Percentiles rank a stretch among this genome's conserved stretches.
Evolutionary conservation across 2,329 filamentous ascomycete genomes (phyloP).

Genomic region (Plenodomus tracheiphilus): DNA sequence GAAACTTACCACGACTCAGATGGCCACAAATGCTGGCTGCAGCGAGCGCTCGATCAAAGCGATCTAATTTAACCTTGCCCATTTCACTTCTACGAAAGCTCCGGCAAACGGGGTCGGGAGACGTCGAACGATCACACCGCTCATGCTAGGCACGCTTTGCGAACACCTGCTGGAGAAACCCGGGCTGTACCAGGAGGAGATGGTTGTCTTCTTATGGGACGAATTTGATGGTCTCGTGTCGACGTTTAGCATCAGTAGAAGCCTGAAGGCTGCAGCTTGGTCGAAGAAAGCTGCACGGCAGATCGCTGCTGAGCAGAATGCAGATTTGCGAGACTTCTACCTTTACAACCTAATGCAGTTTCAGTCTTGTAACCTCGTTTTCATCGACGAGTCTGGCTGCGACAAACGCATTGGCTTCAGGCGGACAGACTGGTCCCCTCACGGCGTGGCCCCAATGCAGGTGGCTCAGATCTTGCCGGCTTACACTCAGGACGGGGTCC

Average conservation of each 20-base stretch:
- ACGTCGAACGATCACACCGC: conserved; percentile 23
- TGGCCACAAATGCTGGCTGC: conserved; percentile 21
- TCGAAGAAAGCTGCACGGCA: conserved; percentile 34
- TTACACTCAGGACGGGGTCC: conserved; percentile 17
- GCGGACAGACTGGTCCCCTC: conserved; percentile 42
- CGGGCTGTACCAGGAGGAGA: conserved; percentile 28
- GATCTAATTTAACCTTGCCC: conserved; percentile 5
- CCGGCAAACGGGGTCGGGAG: conserved; percentile 7
- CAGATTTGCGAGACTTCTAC: conserved; percentile 41
- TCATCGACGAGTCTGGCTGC: conserved; percentile 45
- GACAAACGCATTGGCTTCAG: conserved; percentile 41
- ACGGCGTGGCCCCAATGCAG: conserved; percentile 12
- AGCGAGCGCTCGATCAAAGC: conserved; percentile 20
- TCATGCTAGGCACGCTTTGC: conserved; percentile 32
- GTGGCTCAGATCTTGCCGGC: conserved; percentile 13
- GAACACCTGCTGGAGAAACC: conserved; percentile 35
- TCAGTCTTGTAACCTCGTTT: conserved; percentile 41
- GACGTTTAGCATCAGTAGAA: conserved; percentile 23
- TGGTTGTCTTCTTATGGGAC: conserved; percentile 29
- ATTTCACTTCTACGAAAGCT: conserved; percentile 6
- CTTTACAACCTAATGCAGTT: conserved; percentile 38
- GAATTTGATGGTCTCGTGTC: conserved; percentile 24
- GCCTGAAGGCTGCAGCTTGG: conserved; percentile 28
- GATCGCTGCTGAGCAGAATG: conserved; percentile 39
- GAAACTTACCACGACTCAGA: conserved; percentile 17